Evolutionary conservation across 1,284 basidiomycete genomes (phyloP), one percentile per base, ranked within the genome.

Genomic region (Hemileia vastatrix): DNA sequence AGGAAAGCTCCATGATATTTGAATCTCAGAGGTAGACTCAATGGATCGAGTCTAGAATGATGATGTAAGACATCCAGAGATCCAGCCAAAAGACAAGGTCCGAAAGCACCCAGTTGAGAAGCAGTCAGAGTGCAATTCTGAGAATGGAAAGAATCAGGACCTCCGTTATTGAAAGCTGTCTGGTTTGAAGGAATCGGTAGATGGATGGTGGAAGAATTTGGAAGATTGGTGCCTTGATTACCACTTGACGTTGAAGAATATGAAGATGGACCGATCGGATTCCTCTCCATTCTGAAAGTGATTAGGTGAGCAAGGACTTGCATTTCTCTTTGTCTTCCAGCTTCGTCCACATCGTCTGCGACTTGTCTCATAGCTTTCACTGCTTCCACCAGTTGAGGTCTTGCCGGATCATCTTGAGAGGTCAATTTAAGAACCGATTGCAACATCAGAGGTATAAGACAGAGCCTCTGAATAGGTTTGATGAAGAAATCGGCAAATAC

Each of bases 401-500:
- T n/a, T n/a, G n/a, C n/a, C n/a, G 21, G 4, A 15, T 19, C 45
- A 19, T 33, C 4, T 23, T 21, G 40, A 11, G 18, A 15, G 24
- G 64, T 64, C 64, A 73, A 65, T 64, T 71, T 72, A 32, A 69
- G 66, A 43, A 75, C 54, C 5, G 70, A 73, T 50, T 72, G 69
- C 33, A 75, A 65, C 1, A 74, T 66, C 13, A 75, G 64, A 6
- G 72, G 73, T 54, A 74, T 73, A 9, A 75, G 64, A 50, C 72
- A 74, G 15, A 75, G 68, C 4, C 73, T 68, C 57, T 75, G 73
- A 31, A 75, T 70, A 3, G 73, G 73, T 67, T 75, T 75, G 64
- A 75, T 71, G 54, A 75, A 67, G 54, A 70, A 74, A 54, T 75
- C 73, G 23, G 69, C 67, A 57, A 75, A 72, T 9, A 69, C 65